Evolutionary conservation across 148 eudicot species (phyloP), one percentile per base, ranked within the genome.

Genomic region (Rhododendron griersonianum): DNA sequence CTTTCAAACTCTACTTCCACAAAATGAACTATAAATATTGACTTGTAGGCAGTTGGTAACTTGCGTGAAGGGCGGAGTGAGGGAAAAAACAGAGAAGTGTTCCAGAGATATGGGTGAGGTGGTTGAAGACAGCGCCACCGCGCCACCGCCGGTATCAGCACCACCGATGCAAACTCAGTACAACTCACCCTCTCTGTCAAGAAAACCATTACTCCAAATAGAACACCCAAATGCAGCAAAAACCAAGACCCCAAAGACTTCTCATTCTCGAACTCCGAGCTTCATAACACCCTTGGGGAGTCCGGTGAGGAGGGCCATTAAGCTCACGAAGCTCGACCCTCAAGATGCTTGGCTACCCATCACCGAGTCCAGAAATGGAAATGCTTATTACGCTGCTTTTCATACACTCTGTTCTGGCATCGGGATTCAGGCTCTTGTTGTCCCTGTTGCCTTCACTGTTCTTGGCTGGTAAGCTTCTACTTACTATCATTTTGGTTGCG

Each of bases 281-380:
- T 84, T 85, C 55, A 37, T 85, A 21, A 77, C 86, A 4, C 86
- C 86, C 1, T 28, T 85, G 86, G 86, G 53, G 15, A 85, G 82
- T 81, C 86, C 86, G 0, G 63, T 85, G 45, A 77, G 82, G 82
- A 76, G 82, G n/a, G 86, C 86, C 0, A 35, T 85, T 6, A 37
- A 44, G 4, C 16, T 77, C 18, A 85, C 86, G 1, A 85, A 57
- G 41, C 86, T 85, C 4, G 74, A 85, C 41, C 86, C 81, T 25
- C 81, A 85, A n/a, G 86, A 85, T 39, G 86, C 81, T 39, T 85
- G 86, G 86, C 86, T 85, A 6, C 86, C 86, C 14, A 85, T 85
- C 74, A 85, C 86, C 13, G 86, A 85, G 74, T 85, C 86, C 14
- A 76, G 86, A 59, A 85, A 85, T 28, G 86, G 86, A 21, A 85